Evolutionary conservation across 305 asterid species (phyloP).

Genomic region (Fraxinus sp.): DNA sequence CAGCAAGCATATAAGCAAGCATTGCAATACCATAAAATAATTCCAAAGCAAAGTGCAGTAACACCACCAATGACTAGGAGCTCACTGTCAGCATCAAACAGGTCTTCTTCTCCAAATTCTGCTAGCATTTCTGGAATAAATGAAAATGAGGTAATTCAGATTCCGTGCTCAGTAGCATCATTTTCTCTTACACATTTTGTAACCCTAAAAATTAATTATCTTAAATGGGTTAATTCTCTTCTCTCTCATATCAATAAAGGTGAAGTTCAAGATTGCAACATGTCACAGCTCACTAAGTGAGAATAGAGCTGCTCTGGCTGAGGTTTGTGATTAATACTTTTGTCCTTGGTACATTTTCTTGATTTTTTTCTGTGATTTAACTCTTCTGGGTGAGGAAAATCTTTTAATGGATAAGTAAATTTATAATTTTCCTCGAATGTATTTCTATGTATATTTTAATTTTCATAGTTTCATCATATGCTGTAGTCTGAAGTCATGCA

Average conservation of each 20-base stretch:
- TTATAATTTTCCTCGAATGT: not conserved
- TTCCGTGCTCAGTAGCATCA: not conserved
- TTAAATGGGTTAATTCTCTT: conserved; percentile 10
- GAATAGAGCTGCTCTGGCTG: conserved; percentile 71
- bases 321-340: conserved; percentile 49
- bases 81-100: conserved; percentile 56
- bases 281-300: conserved; percentile 73
- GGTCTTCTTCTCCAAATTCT: conserved; percentile 83
- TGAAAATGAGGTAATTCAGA: conserved; percentile 76
- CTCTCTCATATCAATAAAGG: conserved; percentile 44
- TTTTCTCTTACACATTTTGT: not conserved
- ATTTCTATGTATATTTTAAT: not conserved
- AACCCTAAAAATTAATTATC: not conserved
- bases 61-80: conserved; percentile 56
- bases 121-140: conserved; percentile 56
- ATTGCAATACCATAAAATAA: conserved; percentile 62
- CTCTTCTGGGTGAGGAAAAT: conserved; percentile 15
- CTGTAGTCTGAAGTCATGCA: conserved; percentile 17
- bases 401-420: not conserved
- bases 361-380: not conserved
- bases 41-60: conserved; percentile 57
- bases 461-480: conserved; percentile 10
- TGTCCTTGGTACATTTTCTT: conserved; percentile 5
- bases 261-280: conserved; percentile 86
- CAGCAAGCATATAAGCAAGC: conserved; percentile 89